Evolutionary conservation across 371 early-diverging fungal species (phyloP), one percentile per base, ranked within the genome.

Genomic region (Apophysomyces ossiformis): DNA sequence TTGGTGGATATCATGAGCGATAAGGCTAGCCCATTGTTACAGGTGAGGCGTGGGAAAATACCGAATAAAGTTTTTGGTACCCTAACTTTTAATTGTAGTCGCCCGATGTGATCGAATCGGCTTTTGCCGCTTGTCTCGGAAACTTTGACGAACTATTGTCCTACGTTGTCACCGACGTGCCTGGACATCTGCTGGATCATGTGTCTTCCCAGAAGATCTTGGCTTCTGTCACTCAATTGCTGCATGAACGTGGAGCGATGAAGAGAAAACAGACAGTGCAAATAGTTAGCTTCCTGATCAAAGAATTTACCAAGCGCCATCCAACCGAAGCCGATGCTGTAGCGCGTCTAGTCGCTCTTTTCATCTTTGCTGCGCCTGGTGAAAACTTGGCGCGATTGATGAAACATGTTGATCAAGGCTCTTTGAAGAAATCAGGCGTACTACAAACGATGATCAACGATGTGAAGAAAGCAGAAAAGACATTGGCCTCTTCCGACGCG

Each of bases 101-200:
- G 0, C 69, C 79, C 4, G 79, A 84, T 13, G 79, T 89, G 44
- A 76, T 88, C 39, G 79, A 78, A 57, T 77, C 84, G 18, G 77
- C 87, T 5, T 72, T 92, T 36, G 36, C 85, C 45, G 74, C 75
- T 21, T 82, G 87, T 46, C 71, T 90, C 39, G 74, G 78, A 54
- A 85, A 81, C 60, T 85, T 85, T 18, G 79, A 84, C 57, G 79
- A 80, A 72, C 70, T 71, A 9, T 65, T 79, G 21, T 45, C 61
- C 0, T 83, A 76, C 56, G 71, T 64, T 16, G 38, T 83, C 35
- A 66, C 68, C 13, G 76, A 80, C 32, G 73, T 77, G 2, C 77
- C 81, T 56, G 50, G 74, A 9, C 70, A 73, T 11, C 57, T 83
- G 0, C 56, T 83, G 18, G 67, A 73, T 7, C 58, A 70, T 66